phyloP scores from a whole-genome alignment of 2,329 filamentous ascomycete species.

The Coccinonectria pachysandricola region DNA sequence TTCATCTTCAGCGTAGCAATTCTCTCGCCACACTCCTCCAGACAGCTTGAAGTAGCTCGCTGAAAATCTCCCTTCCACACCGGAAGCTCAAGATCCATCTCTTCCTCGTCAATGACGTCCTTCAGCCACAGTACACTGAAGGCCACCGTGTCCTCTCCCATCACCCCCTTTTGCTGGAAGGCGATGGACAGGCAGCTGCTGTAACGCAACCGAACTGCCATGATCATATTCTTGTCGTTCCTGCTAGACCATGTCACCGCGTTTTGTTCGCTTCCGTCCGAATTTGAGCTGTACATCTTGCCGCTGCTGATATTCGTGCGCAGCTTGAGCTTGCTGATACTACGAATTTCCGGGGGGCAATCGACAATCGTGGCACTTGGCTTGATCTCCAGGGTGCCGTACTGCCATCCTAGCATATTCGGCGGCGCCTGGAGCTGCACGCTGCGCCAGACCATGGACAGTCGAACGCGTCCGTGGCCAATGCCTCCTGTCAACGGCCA shows the following conservation, averaged over 20 bases:
- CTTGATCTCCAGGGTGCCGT: slow-evolving; percentile 58
- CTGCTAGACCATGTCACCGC: slow-evolving; percentile 40
- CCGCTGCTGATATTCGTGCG: slow-evolving; percentile 45
- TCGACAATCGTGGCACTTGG: slow-evolving; percentile 33
- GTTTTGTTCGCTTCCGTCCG: slow-evolving; percentile 18
- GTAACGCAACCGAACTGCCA: slow-evolving; percentile 54
- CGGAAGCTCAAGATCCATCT: slow-evolving; percentile 44
- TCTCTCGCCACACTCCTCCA: slow-evolving; percentile 35
- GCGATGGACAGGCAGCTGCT: slow-evolving; percentile 44
- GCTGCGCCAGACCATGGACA: slow-evolving; percentile 65
- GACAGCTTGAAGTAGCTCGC: slow-evolving; percentile 36
- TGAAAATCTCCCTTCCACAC: slow-evolving; percentile 53
- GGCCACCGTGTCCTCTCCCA: slow-evolving; percentile 45
- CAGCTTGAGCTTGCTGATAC: slow-evolving; percentile 47
- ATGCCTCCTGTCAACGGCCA: slow-evolving; percentile 62
- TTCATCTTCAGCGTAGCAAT: slow-evolving; percentile 35
- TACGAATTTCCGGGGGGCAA: slow-evolving; percentile 36
- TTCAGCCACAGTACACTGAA: slow-evolving; percentile 60
- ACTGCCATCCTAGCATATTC: slow-evolving; percentile 57
- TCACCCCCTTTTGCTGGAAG: slow-evolving; percentile 31
- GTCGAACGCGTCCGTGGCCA: slow-evolving; percentile 57
- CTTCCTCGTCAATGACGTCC: slow-evolving; percentile 58
- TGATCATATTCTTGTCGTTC: slow-evolving; percentile 29
- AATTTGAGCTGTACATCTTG: slow-evolving; percentile 44
- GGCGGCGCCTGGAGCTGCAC: slow-evolving; percentile 51